phyloP scores from a whole-genome alignment of 768 basidiomycete species.

The Tubosaeta brunneosetosa region DNA sequence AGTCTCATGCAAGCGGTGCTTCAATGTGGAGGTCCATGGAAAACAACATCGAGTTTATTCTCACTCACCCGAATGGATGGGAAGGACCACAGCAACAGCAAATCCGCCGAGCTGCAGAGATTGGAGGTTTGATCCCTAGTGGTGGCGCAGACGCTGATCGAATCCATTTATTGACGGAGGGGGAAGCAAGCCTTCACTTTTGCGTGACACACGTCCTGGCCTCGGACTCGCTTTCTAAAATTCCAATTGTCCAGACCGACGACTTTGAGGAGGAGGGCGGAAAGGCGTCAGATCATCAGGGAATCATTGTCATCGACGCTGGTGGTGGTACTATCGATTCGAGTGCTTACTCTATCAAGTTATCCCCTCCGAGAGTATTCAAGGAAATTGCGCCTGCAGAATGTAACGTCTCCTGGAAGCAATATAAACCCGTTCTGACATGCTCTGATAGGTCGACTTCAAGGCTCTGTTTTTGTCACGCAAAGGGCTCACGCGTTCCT shows the following conservation, averaged over 20 bases:
- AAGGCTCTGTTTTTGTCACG: constrained; percentile 37
- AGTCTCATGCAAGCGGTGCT: constrained; percentile 21
- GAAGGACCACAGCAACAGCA: too few species aligned
- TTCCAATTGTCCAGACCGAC: constrained; percentile 1
- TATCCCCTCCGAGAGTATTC: constrained; percentile 19
- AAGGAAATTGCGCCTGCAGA: constrained; percentile 33
- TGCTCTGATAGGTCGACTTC: constrained; percentile 30
- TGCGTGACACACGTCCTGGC: constrained; percentile 21
- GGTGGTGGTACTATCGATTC: constrained; percentile 28
- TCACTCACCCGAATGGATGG: too few species aligned
- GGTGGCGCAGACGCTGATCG: too few species aligned
- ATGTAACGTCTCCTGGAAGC: background rate
- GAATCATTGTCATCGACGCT: constrained; percentile 41
- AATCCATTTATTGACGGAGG: too few species aligned
- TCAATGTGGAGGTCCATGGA: constrained; percentile 15
- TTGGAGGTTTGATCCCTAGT: too few species aligned
- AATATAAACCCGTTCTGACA: background rate
- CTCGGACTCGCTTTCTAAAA: background rate
- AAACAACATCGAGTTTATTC: too few species aligned
- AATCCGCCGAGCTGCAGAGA: too few species aligned
- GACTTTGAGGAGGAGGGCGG: background rate
- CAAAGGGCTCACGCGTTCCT: constrained; percentile 27
- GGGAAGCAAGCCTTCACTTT: constrained; percentile 5
- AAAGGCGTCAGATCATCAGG: constrained; percentile 25
- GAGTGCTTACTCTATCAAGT: constrained; percentile 25